Conservation (phyloP, 1,284 basidiomycete genomes). For the Meira miltonrushii region DNA sequence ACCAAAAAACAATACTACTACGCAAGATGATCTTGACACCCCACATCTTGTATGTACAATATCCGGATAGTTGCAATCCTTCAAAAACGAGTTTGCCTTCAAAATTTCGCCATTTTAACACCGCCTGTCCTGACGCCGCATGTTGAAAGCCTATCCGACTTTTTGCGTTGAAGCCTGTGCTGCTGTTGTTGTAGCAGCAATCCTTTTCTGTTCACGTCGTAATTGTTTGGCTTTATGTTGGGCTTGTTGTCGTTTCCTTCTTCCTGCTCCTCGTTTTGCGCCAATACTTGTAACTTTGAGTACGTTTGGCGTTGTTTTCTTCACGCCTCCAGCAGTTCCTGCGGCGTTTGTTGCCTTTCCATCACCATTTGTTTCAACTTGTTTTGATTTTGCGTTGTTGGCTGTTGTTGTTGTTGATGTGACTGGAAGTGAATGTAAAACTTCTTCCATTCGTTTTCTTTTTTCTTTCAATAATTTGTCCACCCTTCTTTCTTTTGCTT, state of each 20-base stretch:
- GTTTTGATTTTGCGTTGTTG: no score
- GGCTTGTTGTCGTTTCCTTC: slow-evolving; percentile 32
- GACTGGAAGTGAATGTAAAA: slow-evolving; percentile 14
- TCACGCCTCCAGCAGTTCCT: not conserved
- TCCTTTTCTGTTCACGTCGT: slow-evolving; percentile 30
- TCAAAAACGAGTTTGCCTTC: no score
- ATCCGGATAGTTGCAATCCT: no score
- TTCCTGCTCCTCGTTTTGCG: slow-evolving; percentile 34
- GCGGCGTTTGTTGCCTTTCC: no score
- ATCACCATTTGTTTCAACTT: no score
- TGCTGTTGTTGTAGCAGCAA: slow-evolving; percentile 20
- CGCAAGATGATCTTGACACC: no score
- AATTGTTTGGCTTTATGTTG: slow-evolving; percentile 26
- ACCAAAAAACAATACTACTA: no score
- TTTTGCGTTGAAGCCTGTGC: not conserved
- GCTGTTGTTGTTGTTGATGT: not conserved
- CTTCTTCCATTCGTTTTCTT: slow-evolving; percentile 36
- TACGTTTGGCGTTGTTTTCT: not conserved
- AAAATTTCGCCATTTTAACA: no score
- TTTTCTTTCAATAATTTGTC: slow-evolving; percentile 36
- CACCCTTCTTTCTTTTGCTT: slow-evolving; percentile 47
- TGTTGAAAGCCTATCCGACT: not conserved
- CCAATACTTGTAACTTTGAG: not conserved
- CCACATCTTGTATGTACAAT: no score
- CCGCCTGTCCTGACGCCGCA: no score